These are phyloP conservation scores for Backusella luteola DNA, from an alignment of 192 early-diverging fungal genomes.

Conservation along the genomic window DNA sequence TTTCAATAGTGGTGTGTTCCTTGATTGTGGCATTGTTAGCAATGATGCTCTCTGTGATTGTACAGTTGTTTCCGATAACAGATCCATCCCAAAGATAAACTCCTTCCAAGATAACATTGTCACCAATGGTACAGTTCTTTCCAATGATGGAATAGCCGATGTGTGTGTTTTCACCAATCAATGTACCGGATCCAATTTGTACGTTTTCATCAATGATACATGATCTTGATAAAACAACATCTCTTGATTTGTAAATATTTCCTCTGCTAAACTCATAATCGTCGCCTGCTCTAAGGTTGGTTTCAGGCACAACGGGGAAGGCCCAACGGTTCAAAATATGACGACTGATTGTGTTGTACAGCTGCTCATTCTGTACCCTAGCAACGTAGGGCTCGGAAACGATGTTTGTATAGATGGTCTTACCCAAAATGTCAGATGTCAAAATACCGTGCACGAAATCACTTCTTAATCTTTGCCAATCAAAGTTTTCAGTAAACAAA, in stretches of 20 bases:
- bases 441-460: slow-evolving; percentile 93
- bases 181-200: slow-evolving; percentile 73
- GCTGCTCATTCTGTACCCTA: slow-evolving; percentile 62
- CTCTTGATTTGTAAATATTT: slow-evolving; percentile 81
- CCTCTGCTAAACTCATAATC: slow-evolving; percentile 74
- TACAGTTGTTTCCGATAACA: slow-evolving; percentile 64
- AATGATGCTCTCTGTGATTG: slow-evolving; percentile 70
- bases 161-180: slow-evolving; percentile 69
- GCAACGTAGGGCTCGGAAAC: slow-evolving; percentile 65
- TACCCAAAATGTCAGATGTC: slow-evolving; percentile 80
- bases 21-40: slow-evolving; percentile 68
- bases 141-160: slow-evolving; percentile 86
- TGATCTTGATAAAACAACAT: slow-evolving; percentile 71
- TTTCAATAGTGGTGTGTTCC: slow-evolving; percentile 62
- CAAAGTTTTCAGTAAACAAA: slow-evolving; percentile 96
- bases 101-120: slow-evolving; percentile 73
- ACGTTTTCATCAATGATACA: slow-evolving; percentile 74
- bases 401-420: slow-evolving; percentile 86
- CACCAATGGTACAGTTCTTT: slow-evolving; percentile 75
- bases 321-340: slow-evolving; percentile 90
- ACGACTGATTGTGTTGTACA: slow-evolving; percentile 77
- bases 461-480: slow-evolving; percentile 87
- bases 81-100: slow-evolving; percentile 86
- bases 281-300: slow-evolving; percentile 66
- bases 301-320: slow-evolving; percentile 94